Conservation (phyloP, 2,329 filamentous ascomycete genomes). For the Trichothecium roseum region DNA sequence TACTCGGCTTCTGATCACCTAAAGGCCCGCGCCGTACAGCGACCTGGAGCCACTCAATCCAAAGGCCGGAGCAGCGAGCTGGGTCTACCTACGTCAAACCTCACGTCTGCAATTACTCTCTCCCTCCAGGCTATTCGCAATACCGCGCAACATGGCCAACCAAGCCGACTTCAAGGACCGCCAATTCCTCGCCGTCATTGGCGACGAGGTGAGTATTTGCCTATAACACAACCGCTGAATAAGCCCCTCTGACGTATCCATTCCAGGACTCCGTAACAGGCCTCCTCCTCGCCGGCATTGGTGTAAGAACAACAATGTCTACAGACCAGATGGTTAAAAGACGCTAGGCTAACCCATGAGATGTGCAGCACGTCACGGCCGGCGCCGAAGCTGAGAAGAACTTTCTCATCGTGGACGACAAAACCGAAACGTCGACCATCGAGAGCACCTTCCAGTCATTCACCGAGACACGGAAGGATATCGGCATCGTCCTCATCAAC, state of each 20-base stretch:
- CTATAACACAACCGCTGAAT: conserved; percentile 1
- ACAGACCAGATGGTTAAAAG: neutral
- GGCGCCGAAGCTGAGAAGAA: conserved; percentile 90
- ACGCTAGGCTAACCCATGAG: neutral
- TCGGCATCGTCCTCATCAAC: conserved; percentile 93
- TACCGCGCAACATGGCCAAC: conserved; percentile 29
- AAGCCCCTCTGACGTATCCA: conserved; percentile 13
- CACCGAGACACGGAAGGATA: conserved; percentile 85
- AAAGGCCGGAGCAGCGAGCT: too few relatives aligned
- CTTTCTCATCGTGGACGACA: conserved; percentile 90
- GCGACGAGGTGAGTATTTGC: conserved; percentile 71
- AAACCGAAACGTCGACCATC: conserved; percentile 82
- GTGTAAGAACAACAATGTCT: conserved; percentile 56
- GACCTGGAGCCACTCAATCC: too few relatives aligned
- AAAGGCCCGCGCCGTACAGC: too few relatives aligned
- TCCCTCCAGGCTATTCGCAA: neutral
- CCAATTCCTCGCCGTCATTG: conserved; percentile 94
- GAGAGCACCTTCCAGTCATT: conserved; percentile 86
- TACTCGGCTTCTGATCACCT: too few relatives aligned
- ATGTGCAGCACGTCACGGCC: conserved; percentile 70
- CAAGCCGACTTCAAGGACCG: conserved; percentile 66
- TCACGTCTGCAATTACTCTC: neutral
- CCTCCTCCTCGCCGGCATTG: conserved; percentile 87
- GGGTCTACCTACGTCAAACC: too few relatives aligned
- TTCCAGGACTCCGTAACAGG: conserved; percentile 87